These are phyloP conservation scores for Candida frijolesensis DNA, from an alignment of 1,139 yeast genomes.

Conservation along the genomic window DNA sequence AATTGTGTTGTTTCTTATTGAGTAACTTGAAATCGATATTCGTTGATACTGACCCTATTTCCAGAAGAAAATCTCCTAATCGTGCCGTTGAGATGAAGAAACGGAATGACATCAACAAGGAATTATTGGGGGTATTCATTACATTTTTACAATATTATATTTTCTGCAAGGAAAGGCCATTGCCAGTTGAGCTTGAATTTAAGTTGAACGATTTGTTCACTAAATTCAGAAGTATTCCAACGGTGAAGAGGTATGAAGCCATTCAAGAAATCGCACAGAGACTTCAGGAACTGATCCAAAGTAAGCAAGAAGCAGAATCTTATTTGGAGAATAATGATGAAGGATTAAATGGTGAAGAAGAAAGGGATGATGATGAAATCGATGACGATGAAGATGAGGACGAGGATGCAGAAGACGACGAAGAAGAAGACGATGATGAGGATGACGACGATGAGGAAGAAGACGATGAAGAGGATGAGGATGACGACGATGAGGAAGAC, in stretches of 20 bases:
- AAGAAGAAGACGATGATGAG: conserved; percentile 23
- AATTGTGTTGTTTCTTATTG: conserved; percentile 45
- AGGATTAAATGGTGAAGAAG: conserved; percentile 15
- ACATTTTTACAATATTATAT: conserved; percentile 74
- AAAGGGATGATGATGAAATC: conserved; percentile 17
- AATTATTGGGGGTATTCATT: conserved; percentile 47
- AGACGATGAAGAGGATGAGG: conserved; percentile 18
- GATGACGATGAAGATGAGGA: conserved; percentile 22
- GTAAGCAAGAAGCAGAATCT: conserved; percentile 20
- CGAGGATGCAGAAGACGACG: conserved; percentile 22
- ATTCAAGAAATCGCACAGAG: conserved; percentile 44
- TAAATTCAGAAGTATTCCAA: conserved; percentile 20
- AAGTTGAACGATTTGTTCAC: conserved; percentile 49
- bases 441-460: conserved; percentile 24
- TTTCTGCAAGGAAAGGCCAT: conserved; percentile 62
- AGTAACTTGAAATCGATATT: conserved; percentile 18
- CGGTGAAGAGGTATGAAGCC: conserved; percentile 38
- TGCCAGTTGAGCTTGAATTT: conserved; percentile 68
- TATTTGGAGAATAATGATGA: conserved; percentile 20
- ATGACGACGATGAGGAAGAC: conserved; percentile 17
- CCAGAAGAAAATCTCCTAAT: conserved; percentile 11
- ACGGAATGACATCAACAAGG: conserved; percentile 19
- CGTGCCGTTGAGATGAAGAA: conserved; percentile 13
- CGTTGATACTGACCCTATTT: conserved; percentile 13
- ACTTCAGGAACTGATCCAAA: conserved; percentile 32